phyloP scores from a whole-genome alignment of 306 rosid genomes.

The Bauhinia variegata region DNA sequence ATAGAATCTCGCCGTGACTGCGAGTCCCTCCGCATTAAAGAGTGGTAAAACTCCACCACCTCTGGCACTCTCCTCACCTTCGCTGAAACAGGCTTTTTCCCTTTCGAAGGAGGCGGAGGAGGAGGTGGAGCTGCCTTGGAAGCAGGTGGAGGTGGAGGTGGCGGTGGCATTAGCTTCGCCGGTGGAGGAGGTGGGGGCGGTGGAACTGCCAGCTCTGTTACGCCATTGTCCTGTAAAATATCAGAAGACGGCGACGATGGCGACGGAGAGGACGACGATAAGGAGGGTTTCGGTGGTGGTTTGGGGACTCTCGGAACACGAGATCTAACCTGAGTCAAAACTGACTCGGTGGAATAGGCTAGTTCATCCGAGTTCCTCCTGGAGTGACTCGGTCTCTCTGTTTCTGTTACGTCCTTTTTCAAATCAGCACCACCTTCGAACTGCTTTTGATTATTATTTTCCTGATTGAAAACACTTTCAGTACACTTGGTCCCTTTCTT shows the following conservation, averaged over 20 bases:
- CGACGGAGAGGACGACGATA: conserved; percentile 42
- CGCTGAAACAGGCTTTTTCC: conserved; percentile 48
- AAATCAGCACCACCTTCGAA: conserved; percentile 47
- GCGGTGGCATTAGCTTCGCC: not conserved
- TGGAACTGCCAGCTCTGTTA: conserved; percentile 44
- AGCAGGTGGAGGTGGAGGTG: conserved; percentile 42
- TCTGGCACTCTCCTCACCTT: conserved; percentile 89
- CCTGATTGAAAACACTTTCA: conserved; percentile 39
- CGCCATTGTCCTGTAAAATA: conserved; percentile 23
- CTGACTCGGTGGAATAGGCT: conserved; percentile 55
- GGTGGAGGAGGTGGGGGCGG: conserved; percentile 37
- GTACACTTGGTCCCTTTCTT: conserved; percentile 49
- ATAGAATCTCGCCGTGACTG: conserved; percentile 60
- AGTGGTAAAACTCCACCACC: conserved; percentile 96
- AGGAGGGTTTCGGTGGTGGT: conserved; percentile 80
- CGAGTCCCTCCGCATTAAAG: conserved; percentile 89
- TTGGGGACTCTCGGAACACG: conserved; percentile 89
- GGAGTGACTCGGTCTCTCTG: conserved; percentile 63
- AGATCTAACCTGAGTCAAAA: conserved; percentile 55
- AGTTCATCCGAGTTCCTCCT: conserved; percentile 85
- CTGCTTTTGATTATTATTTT: conserved; percentile 39
- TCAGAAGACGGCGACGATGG: conserved; percentile 28
- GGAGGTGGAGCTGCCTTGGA: conserved; percentile 63
- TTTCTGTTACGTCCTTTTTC: conserved; percentile 59
- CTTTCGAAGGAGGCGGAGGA: conserved; percentile 72